Base-by-base conservation (phyloP, 805 yeast genomes). In the Pichia californica region DNA sequence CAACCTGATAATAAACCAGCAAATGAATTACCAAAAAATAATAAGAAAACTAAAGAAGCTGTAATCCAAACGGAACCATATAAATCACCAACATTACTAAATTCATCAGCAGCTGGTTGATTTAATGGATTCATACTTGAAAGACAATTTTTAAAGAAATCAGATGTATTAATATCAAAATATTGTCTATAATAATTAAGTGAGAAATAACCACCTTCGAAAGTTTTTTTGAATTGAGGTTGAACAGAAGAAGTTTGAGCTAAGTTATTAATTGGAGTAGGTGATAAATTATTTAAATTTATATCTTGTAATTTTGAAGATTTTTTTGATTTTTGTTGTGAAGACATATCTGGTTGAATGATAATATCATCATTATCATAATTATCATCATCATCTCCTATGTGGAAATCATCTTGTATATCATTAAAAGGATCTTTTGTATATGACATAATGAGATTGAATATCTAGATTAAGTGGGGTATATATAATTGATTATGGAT, bases 61-160 rank as follows among this genome's bases (percentile, higher is more conserved):
- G 91, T 84, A 35, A 89, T 79, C 98, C 98, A 89, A 16, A 88
- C 68, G 7, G 94, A 83, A 0, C 96, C 96, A 60, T 88, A 91
- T 41, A 89, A 64, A 55, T 89, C 98, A 3, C 82, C 77, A 41
- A 50, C 45, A 14, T 70, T 68, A 31, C 70, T 69, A 68, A 52
- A 68, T 51, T 49, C 63, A 19, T 54, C 70, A 28, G 61, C 68
- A 13, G 52, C 35, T 9, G 61, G 56, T 14, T 54, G 48, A 51
- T 63, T 55, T 32, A 71, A 51, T 15, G 89, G 84, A 52, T 83
- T 81, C 32, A 81, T 50, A 0, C 88, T 77, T 44, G 69, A 57
- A 20, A 68, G 56, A 44, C 83, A 69, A 45, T 84, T 76, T 15
- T 49, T 52, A 36, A 75, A 57, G 47, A 87, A 88, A 10, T 80